A percentile compares a stretch with the other conserved stretches of the same genome.
These are phyloP conservation scores for Phaeotremella skinneri DNA, from an alignment of 768 basidiomycete genomes.

Conservation along the genomic window DNA sequence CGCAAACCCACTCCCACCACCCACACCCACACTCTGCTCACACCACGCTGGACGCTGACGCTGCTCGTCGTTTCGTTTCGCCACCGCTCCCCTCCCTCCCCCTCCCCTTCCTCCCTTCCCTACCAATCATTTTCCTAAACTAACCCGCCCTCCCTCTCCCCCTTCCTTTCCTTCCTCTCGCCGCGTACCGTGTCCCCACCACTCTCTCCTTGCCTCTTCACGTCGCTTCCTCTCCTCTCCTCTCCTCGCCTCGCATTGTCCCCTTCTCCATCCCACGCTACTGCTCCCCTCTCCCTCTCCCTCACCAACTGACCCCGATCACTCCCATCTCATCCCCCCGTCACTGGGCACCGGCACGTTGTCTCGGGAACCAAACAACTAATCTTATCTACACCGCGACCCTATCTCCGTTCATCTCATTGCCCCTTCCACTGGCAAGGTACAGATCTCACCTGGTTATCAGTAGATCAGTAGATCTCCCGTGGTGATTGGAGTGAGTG, in stretches of 20 bases:
- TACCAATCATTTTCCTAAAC: background rate
- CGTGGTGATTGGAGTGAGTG: too few species aligned
- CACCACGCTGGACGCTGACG: background rate
- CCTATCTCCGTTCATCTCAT: too few species aligned
- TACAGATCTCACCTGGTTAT: too few species aligned
- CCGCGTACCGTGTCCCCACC: background rate
- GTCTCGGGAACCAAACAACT: slow-evolving; percentile 19
- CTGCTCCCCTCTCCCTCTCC: slow-evolving; percentile 5
- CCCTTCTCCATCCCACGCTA: background rate
- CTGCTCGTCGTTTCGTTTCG: background rate
- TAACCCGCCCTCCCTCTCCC: background rate
- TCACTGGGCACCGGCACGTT: slow-evolving; percentile 1
- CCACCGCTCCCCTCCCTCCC: background rate
- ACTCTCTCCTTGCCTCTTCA: slow-evolving; percentile 1
- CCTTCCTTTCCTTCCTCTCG: slow-evolving; percentile 8
- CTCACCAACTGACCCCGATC: slow-evolving; percentile 4
- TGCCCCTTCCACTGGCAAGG: too few species aligned
- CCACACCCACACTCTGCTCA: background rate
- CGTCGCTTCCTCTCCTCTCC: slow-evolving; percentile 2
- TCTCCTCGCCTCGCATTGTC: background rate
- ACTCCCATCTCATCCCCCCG: background rate
- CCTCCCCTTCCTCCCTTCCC: background rate
- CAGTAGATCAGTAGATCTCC: too few species aligned
- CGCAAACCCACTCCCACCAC: too few species aligned
- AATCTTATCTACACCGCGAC: slow-evolving; percentile 3